Evolutionary conservation across 2,329 filamentous ascomycete species (phyloP), one percentile per base, ranked within the genome.

Genomic region (Xylaria sp.): DNA sequence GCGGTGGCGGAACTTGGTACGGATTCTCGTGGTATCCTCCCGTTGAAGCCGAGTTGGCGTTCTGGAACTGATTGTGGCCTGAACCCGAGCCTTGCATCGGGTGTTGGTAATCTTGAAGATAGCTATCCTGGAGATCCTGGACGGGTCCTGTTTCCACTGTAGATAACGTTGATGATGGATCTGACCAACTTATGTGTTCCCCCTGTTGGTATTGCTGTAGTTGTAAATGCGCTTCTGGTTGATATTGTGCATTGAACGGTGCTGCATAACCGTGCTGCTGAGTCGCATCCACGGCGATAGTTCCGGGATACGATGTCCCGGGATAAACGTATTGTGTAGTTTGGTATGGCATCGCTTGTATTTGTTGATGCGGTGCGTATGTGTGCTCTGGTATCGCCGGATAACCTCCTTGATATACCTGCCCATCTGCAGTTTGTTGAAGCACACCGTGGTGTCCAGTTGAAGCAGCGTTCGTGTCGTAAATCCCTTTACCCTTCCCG

Each of bases 101-200:
- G 11, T 25, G 53, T 39, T 61, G 47, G 31, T 65, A 65, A 25
- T 69, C 65, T 29, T 64, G 59, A 5, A 64, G 66, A 57, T 66
- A 70, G 6, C 36, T 42, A 38, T 55, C 27, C 4, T 66, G 63
- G 1, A 61, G 2, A 22, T 68, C 62, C 6, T 45, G 55, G 4
- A 22, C 25, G 11, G 53, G 27, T n/a, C 42, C 22, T 10, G 33
- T 11, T 10, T 66, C 59, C 17, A 39, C 25, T 22, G 66, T 44
- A 33, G 51, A 49, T 22, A 42, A 11, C 20, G 59, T 15, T 10
- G 63, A 56, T 44, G 17, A 38, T 6, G 63, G 42, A 39, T 66
- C 57, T 13, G 15, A 50, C 65, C 65, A 67, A 3, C 36, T 53
- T 11, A 29, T 17, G 2, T 64, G 11, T 1, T 15, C 51, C n/a